Base-by-base conservation (phyloP, 1,284 basidiomycete species). In the Sanghuangporus baumii region DNA sequence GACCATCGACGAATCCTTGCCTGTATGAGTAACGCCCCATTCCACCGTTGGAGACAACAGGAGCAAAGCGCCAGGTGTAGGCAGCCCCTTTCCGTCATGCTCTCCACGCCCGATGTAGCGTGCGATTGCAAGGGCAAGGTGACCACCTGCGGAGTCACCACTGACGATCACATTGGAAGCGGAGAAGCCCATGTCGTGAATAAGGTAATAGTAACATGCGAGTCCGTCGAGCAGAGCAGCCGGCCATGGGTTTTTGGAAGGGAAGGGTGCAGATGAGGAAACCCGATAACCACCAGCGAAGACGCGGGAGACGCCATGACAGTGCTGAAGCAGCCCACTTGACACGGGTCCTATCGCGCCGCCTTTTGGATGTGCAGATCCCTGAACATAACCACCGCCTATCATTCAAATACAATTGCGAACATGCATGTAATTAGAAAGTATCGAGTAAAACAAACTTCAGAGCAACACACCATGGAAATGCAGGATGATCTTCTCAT, bases 121-220 rank as follows among this genome's bases (percentile, higher is more conserved):
- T 3, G 60, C 61, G 43, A 73, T 65, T 6, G 76, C 74, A 6
- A 81, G 63, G 0, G 75, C 77, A 14, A 83, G 71, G 65, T 82
- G 78, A 0, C 77, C 81, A 0, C 83, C 83, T 0, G 83, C 82
- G 8, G 76, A 79, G 68, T 84, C 81, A n/a, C 83, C 83, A 2
- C 69, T 71, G n/a, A 85, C 46, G 36, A 81, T 69, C 61, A 85
- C 77, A 67, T 80, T 76, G 5, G 69, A 64, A 43, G 74, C 71
- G 6, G 69, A 60, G 50, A 79, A 72, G 0, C 71, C 69, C 51
- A 74, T 67, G 1, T 66, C 66, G 18, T 73, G 63, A 23, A 78
- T 71, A 3, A 80, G 71, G 66, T 79, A 75, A 50, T 71, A 62
- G 64, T 79, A 81, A 0, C 74, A 73, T 1, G 76, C 72, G 20